Percentiles rank a stretch among this genome's conserved stretches.
Evolutionary conservation across 495 filamentous ascomycete genomes (phyloP).

Genomic region (Xylaria venustula): DNA sequence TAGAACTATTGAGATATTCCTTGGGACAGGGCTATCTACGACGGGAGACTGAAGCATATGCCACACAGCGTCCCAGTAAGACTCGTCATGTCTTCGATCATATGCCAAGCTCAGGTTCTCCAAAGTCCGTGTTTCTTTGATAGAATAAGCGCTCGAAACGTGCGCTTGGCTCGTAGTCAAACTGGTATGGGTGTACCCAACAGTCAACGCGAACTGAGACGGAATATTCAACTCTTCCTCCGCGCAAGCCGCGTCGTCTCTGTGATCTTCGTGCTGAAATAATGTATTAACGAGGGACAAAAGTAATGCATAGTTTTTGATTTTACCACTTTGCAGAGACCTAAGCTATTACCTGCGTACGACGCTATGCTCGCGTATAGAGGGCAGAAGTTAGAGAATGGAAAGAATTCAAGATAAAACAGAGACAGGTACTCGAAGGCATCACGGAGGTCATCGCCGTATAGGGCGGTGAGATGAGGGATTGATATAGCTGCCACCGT

Average conservation of each 20-base stretch:
- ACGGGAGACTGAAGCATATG: slow-evolving; percentile 9
- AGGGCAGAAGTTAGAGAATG: background rate
- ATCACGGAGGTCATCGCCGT: slow-evolving; percentile 14
- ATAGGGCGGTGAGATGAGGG: slow-evolving; percentile 16
- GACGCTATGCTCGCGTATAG: background rate
- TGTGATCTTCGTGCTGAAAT: slow-evolving; percentile 14
- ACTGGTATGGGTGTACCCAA: background rate
- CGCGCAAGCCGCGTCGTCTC: background rate
- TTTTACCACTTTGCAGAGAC: too few relatives aligned
- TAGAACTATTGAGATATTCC: background rate
- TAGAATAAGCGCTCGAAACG: background rate
- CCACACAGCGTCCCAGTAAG: slow-evolving; percentile 14
- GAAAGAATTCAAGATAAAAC: slow-evolving; percentile 7
- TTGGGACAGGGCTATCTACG: background rate
- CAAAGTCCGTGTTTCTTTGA: background rate
- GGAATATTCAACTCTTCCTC: background rate
- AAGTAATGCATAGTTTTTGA: too few relatives aligned
- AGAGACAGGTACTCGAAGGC: slow-evolving; percentile 16
- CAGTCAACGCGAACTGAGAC: background rate
- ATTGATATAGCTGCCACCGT: slow-evolving; percentile 14
- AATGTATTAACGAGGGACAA: too few relatives aligned
- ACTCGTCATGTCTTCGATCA: slow-evolving; percentile 2
- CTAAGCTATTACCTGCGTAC: slow-evolving; percentile 12
- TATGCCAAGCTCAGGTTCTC: slow-evolving; percentile 9
- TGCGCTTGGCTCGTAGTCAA: background rate